These are phyloP conservation scores for Luvunga scandens DNA, from an alignment of 345 rosid species.

Conservation along the genomic window DNA sequence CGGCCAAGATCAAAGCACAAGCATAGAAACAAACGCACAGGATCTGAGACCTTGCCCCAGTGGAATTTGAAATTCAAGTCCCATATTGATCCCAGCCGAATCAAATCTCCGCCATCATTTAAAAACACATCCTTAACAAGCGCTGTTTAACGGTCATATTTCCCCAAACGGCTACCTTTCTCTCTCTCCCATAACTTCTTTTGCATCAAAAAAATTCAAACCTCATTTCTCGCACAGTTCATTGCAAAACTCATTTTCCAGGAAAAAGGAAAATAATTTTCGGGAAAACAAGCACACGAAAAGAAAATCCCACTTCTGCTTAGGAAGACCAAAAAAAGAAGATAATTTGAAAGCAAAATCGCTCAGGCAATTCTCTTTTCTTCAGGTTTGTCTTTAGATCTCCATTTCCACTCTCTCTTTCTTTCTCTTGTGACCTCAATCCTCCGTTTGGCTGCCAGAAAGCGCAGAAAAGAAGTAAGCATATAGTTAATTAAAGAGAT, in stretches of 20 bases:
- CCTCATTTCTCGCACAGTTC: conserved; percentile 1
- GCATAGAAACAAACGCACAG: not conserved
- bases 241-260: conserved; percentile 4
- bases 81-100: not conserved
- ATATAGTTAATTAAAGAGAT: not conserved
- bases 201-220: not conserved
- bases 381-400: conserved; percentile 27
- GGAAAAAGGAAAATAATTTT: not conserved
- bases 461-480: not conserved
- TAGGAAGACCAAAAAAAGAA: not conserved
- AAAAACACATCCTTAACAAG: conserved; percentile 9
- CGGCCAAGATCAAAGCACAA: not conserved
- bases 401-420: not conserved
- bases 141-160: conserved; percentile 40
- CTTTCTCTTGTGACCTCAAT: not conserved
- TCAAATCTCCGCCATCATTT: conserved; percentile 1
- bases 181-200: not conserved
- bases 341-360: not conserved
- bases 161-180: conserved; percentile 16
- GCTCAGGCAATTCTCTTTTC: not conserved
- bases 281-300: conserved; percentile 8
- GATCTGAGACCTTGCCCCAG: not conserved
- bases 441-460: not conserved
- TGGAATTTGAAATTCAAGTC: conserved; percentile 10
- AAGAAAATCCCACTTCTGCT: not conserved